Base-by-base conservation (phyloP, 2,329 filamentous ascomycete genomes). In the Neonectria coccinea region DNA sequence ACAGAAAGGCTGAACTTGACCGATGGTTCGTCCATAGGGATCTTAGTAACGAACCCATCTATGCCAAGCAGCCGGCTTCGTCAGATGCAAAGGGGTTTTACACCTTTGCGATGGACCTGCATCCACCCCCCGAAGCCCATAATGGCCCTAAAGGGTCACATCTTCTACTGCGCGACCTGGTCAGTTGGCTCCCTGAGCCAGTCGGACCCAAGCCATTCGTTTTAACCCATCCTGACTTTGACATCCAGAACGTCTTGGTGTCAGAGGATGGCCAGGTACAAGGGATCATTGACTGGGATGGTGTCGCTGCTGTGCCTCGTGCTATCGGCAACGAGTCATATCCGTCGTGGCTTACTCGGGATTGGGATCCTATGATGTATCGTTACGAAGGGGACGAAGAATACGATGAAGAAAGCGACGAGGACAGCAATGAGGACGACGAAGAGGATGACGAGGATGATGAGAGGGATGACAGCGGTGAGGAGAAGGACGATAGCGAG, bases 221-320 rank as follows among this genome's bases (percentile, higher is more conserved):
- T 20, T 61, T 78, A 2, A 45, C 72, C 4, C 76, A 77, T 58
- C 71, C 75, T 1, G 71, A 77, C 33, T 73, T 73, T 44, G 70
- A 76, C 53, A 70, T 74, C 14, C 71, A 77, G 36, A 78, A 78
- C 51, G 65, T 78, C 52, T 63, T 77, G 11, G 75, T 78, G 0
- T 70, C 72, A 0, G 69, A 74, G 20, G 67, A 73, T 1, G 75
- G 76, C 16, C 57, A 70, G 20, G 64, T 79, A 2, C 64, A 54
- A 8, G 74, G 56, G 8, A 61, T 78, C 5, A 74, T 78, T 25
- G 75, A 76, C 63, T 78, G 75, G 76, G 74, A 76, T 41, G 69
- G 67, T 9, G 67, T 75, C 5, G 59, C 52, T 14, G 58, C 68
- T 8, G 64, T 69, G 11, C 74, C 76, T 16, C 69, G 67, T 3